Base-by-base conservation (phyloP, 2,329 filamentous ascomycete genomes). In the Fusarium haematococcum region DNA sequence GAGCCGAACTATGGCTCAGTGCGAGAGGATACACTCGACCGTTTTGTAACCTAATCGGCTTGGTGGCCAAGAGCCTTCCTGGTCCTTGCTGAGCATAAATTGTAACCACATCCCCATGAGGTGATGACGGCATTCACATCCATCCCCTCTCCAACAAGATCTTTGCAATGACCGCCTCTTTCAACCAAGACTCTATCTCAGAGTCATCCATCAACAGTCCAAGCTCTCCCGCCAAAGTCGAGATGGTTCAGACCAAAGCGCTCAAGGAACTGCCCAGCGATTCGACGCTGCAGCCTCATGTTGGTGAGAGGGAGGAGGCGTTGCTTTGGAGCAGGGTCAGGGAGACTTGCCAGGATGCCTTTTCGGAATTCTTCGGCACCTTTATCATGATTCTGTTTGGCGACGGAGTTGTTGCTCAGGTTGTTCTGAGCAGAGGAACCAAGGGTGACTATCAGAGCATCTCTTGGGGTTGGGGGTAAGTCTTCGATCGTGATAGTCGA, bases 351-450 rank as follows among this genome's bases (percentile, higher is more conserved):
- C 86, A 88, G 68, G 91, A 93, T 71, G 88, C 87, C 2, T 90
- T 93, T 73, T 89, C 90, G 1, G 91, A 94, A 75, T 93, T 93
- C 82, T 88, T 92, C 59, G 91, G 91, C 9, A 91, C 90, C 14
- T 91, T 94, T 84, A 87, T 92, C 64, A 81, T 94, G 71, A 85
- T 94, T 68, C 82, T 94, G 45, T 94, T 94, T 76, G 92, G 92
- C 5, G 89, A 94, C 70, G 92, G 91, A n/a, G 90, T 90, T 64
- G 90, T 94, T 23, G 92, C 92, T 4, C 92, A 94, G 80, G 91
- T 93, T 1, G 83, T 90, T 0, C 85, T 94, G 14, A 91, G 89
- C 67, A 80, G 80, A 5, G 80, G 78, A 30, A 78, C 78, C 16
- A 88, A 87, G 77, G 88, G 88, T 48, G 79, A 85, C 68, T 87